phyloP scores from a whole-genome alignment of 495 filamentous ascomycete species.

The Oleoguttula mirabilis region DNA sequence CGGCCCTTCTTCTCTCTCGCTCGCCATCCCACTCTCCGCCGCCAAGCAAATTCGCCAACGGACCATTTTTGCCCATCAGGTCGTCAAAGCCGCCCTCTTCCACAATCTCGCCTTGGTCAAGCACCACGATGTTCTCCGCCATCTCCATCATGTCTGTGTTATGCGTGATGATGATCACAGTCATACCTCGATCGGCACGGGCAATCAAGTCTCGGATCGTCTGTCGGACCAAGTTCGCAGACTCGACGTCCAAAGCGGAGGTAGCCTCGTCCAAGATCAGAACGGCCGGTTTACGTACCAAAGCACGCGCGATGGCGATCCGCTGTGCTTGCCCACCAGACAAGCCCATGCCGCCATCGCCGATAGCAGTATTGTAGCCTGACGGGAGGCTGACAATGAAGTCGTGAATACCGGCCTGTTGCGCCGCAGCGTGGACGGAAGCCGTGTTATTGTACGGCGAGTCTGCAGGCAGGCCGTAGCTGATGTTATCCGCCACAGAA shows the following conservation, averaged over 20 bases:
- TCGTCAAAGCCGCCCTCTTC: slow-evolving; percentile 52
- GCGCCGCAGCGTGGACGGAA: slow-evolving; percentile 48
- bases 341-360: slow-evolving; percentile 62
- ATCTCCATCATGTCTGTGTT: slow-evolving; percentile 70
- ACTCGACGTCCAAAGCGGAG: slow-evolving; percentile 59
- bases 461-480: slow-evolving; percentile 52
- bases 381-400: slow-evolving; percentile 62
- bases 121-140: slow-evolving; percentile 55
- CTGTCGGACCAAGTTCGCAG: slow-evolving; percentile 52
- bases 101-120: slow-evolving; percentile 55
- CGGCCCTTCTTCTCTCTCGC: neutral
- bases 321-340: slow-evolving; percentile 81
- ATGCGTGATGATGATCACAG: slow-evolving; percentile 68
- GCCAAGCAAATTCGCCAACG: slow-evolving; percentile 33
- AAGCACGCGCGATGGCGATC: slow-evolving; percentile 67
- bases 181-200: slow-evolving; percentile 30
- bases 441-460: slow-evolving; percentile 28
- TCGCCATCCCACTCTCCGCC: slow-evolving; percentile 14
- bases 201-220: slow-evolving; percentile 45
- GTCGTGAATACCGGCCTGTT: slow-evolving; percentile 61
- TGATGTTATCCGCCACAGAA: slow-evolving; percentile 64
- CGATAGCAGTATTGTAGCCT: slow-evolving; percentile 65
- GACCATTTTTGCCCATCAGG: slow-evolving; percentile 33
- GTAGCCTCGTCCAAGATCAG: slow-evolving; percentile 86
- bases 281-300: slow-evolving; percentile 55